A percentile compares a stretch with the other conserved stretches of the same genome.
These are phyloP conservation scores for Bolboschoenoplectus hybrid DNA, from an alignment of 202 grass and related monocot species.

Conservation along the genomic window DNA sequence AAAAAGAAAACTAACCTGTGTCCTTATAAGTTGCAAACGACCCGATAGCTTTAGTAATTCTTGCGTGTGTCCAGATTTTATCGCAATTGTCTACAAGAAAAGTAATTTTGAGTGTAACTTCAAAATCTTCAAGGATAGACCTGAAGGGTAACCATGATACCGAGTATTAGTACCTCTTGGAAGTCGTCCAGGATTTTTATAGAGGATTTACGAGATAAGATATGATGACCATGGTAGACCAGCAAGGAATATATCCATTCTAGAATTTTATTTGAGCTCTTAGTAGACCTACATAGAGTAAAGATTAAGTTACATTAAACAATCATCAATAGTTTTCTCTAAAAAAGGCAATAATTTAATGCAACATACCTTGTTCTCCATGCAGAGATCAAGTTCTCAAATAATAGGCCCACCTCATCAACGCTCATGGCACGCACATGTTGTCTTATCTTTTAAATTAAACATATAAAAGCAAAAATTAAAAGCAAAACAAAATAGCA, in stretches of 20 bases:
- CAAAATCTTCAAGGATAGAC: background rate
- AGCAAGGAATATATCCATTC: constrained; percentile 87
- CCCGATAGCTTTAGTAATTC: constrained; percentile 81
- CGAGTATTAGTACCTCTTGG: constrained; percentile 59
- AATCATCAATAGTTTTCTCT: constrained; percentile 13
- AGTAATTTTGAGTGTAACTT: constrained; percentile 3
- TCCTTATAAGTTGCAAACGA: constrained; percentile 61
- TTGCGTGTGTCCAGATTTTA: constrained; percentile 55
- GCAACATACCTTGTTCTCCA: constrained; percentile 73
- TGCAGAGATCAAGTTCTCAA: constrained; percentile 65
- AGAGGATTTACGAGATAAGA: constrained; percentile 58
- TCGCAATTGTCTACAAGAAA: constrained; percentile 54
- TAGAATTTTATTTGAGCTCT: constrained; percentile 57
- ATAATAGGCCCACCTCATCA: constrained; percentile 69
- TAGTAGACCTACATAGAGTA: constrained; percentile 57
- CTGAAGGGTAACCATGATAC: background rate
- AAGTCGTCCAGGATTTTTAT: constrained; percentile 55
- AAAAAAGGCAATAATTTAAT: constrained; percentile 14
- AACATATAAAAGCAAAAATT: constrained; percentile 35
- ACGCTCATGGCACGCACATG: constrained; percentile 69
- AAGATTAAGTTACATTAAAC: constrained; percentile 28
- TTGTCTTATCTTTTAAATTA: constrained; percentile 61
- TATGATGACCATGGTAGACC: constrained; percentile 68
- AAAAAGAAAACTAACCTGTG: constrained; percentile 56
- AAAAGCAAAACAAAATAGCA: constrained; percentile 20